These are phyloP conservation scores for Ogataea chonburiensis DNA, from an alignment of 805 yeast genomes.

Conservation along the genomic window DNA sequence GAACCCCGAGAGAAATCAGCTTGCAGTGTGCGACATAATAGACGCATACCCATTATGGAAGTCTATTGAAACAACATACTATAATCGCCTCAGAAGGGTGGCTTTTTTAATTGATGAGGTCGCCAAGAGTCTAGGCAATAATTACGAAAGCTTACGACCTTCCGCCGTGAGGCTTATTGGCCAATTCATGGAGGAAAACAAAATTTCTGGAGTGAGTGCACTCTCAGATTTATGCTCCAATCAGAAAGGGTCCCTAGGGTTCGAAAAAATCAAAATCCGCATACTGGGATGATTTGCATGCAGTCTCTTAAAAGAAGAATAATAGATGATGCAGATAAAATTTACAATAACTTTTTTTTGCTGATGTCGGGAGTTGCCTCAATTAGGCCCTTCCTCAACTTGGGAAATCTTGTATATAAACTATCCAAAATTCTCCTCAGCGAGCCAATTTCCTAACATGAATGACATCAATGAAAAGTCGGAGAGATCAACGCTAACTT, in stretches of 20 bases:
- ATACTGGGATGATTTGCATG: background rate
- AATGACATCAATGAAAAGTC: too few relatives aligned
- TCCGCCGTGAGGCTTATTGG: constrained; percentile 14
- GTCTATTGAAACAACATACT: constrained; percentile 18
- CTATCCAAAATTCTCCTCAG: too few relatives aligned
- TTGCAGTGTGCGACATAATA: constrained; percentile 14
- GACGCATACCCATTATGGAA: constrained; percentile 16
- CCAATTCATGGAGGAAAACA: constrained; percentile 12
- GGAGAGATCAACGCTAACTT: too few relatives aligned
- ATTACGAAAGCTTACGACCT: background rate
- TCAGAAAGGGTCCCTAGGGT: constrained; percentile 17
- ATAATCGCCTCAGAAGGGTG: constrained; percentile 16
- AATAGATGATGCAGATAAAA: too few relatives aligned
- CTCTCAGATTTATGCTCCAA: constrained; percentile 21
- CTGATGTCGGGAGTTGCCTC: too few relatives aligned
- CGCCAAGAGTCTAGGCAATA: constrained; percentile 3
- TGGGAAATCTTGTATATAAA: too few relatives aligned
- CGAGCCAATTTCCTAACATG: too few relatives aligned
- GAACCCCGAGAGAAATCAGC: constrained; percentile 6
- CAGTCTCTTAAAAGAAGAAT: too few relatives aligned
- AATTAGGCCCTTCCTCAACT: too few relatives aligned
- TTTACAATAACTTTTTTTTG: too few relatives aligned
- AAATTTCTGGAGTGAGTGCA: constrained; percentile 18
- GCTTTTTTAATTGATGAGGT: constrained; percentile 16
- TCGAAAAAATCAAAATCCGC: constrained; percentile 1